Base-by-base conservation (phyloP, 23 red algal genomes). In the Gracilariopsis chorda region DNA sequence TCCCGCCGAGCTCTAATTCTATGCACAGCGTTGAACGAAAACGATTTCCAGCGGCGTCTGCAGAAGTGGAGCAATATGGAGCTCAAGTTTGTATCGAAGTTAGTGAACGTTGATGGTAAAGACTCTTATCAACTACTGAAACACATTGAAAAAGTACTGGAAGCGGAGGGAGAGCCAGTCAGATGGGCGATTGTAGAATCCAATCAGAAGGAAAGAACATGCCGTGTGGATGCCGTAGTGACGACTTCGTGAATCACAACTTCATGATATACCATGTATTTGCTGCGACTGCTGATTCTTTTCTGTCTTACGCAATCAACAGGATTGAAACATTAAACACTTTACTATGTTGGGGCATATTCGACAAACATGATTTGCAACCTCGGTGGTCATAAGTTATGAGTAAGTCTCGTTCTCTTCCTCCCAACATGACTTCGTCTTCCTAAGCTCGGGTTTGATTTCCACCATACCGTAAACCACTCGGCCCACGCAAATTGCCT, bases 321-420 rank as follows among this genome's bases (percentile, higher is more conserved):
- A n/a, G n/a, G n/a, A n/a, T n/a, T n/a, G n/a, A n/a, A n/a, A n/a
- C n/a, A n/a, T n/a, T n/a, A n/a, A n/a, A n/a, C n/a, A n/a, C n/a
- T n/a, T n/a, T n/a, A n/a, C n/a, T n/a, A n/a, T n/a, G n/a, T n/a
- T n/a, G n/a, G n/a, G n/a, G n/a, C n/a, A n/a, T n/a, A n/a, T n/a
- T n/a, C n/a, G n/a, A n/a, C n/a, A n/a, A n/a, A n/a, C n/a, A n/a
- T n/a, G n/a, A n/a, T n/a, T n/a, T n/a, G n/a, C n/a, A n/a, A n/a
- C n/a, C n/a, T n/a, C n/a, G n/a, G n/a, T n/a, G n/a, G n/a, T n/a
- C n/a, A n/a, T n/a, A n/a, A n/a, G n/a, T n/a, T n/a, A n/a, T n/a
- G n/a, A 17, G 72, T 91, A 91, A 20, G 62, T 74, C 47, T 91
- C 88, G 34, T 91, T 82, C 27, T 62, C 88, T 73, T 91, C 88